These are phyloP conservation scores for Alternaria incomplexa DNA, from an alignment of 2,329 filamentous ascomycete genomes.

Conservation along the genomic window DNA sequence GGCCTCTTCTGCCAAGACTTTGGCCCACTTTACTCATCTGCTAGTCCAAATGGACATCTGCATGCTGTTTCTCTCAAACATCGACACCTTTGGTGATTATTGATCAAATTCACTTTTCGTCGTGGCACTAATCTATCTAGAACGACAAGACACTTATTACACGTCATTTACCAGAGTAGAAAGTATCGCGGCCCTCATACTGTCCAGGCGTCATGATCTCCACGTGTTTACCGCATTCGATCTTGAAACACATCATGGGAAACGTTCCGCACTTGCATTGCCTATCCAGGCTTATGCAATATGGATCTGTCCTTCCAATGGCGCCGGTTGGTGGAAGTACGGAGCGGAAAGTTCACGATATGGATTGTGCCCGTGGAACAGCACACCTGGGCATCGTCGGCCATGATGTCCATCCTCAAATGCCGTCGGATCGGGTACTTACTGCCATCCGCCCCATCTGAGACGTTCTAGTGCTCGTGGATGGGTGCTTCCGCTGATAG, in stretches of 20 bases:
- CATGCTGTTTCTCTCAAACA: background rate
- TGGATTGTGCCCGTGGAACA: background rate
- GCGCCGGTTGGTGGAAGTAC: slow-evolving; percentile 1
- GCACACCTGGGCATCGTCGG: background rate
- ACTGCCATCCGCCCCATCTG: background rate
- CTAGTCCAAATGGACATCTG: background rate
- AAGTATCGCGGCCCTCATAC: background rate
- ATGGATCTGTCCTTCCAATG: background rate
- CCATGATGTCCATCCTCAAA: background rate
- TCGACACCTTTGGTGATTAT: background rate
- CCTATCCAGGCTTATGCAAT: background rate
- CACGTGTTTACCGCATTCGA: background rate
- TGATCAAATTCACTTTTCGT: background rate
- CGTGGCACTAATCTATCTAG: background rate
- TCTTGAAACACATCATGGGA: background rate
- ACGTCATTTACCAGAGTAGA: background rate
- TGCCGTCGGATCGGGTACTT: background rate
- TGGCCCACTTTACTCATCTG: background rate
- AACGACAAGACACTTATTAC: background rate
- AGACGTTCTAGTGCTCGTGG: background rate
- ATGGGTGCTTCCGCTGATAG: background rate
- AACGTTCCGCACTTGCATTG: background rate
- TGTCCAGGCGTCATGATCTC: background rate
- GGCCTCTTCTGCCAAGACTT: background rate
- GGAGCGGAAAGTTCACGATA: background rate